Conservation (phyloP, 176 grass and related monocot species). For the Triticum aestivum region DNA sequence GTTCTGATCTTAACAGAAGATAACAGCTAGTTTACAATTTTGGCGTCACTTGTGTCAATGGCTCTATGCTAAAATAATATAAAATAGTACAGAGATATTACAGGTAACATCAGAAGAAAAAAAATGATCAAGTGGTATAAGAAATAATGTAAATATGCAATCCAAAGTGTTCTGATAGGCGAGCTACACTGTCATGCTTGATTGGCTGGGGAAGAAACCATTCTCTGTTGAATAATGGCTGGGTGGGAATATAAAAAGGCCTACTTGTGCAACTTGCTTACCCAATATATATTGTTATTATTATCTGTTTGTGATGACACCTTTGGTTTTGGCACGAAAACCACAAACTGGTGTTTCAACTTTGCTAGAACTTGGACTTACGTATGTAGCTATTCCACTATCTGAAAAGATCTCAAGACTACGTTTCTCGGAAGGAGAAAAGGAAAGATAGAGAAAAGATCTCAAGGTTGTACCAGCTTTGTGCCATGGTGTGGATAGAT, state of each 20-base stretch:
- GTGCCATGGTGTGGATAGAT: slow-evolving; percentile 32
- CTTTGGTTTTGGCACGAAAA: slow-evolving; percentile 42
- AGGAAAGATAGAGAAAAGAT: slow-evolving; percentile 15
- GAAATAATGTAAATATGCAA: slow-evolving; percentile 34
- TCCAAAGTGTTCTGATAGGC: slow-evolving; percentile 47
- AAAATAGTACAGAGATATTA: slow-evolving; percentile 10
- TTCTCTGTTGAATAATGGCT: slow-evolving; percentile 35
- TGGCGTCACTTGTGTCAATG: slow-evolving; percentile 16
- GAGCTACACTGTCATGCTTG: slow-evolving; percentile 33
- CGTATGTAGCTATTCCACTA: slow-evolving; percentile 37
- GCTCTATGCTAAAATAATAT: neutral
- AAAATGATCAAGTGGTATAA: slow-evolving; percentile 36
- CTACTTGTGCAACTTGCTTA: slow-evolving; percentile 64
- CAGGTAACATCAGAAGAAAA: slow-evolving; percentile 6
- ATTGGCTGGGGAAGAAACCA: slow-evolving; percentile 39
- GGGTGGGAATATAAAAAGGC: slow-evolving; percentile 38
- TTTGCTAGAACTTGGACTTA: slow-evolving; percentile 44
- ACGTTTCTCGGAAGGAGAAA: neutral
- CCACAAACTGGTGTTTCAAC: slow-evolving; percentile 36
- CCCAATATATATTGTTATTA: slow-evolving; percentile 48
- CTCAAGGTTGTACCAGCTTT: slow-evolving; percentile 26
- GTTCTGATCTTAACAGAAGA: slow-evolving; percentile 30
- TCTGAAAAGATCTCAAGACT: slow-evolving; percentile 37
- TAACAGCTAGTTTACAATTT: slow-evolving; percentile 19
- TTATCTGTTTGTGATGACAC: slow-evolving; percentile 48